Base-by-base conservation (phyloP, 2,329 filamentous ascomycete genomes). In the Epichloe typhina region DNA sequence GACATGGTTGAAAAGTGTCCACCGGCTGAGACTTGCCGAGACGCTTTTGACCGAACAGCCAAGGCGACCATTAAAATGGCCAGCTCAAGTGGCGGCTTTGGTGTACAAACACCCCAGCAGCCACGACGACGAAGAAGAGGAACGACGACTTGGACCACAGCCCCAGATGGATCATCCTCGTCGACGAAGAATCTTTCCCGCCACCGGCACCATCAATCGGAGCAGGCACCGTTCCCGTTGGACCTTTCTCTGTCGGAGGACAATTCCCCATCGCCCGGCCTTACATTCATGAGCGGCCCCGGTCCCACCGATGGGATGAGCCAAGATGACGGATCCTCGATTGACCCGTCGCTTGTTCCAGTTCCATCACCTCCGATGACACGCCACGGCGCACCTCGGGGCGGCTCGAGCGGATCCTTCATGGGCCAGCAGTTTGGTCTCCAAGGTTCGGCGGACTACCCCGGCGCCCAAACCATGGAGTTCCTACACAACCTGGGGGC, bases 31-130 rank as follows among this genome's bases (percentile, higher is more conserved):
- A 88, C 90, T 11, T 97, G 91, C 65, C 82, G 89, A 13, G 90
- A 97, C 64, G 90, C 93, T 1, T 96, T 97, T 63, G 88, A 95
- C 59, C 81, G 91, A 39, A 97, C 95, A 71, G 90, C 88, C 60
- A 95, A 93, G 69, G 90, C 90, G 9, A 97, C 91, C 0, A 86
- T 97, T 47, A 88, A 91, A 63, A 96, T 96, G 90, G 89, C 87
- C 58, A 84, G 90, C 64, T 87, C 85, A 2, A 91, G 84, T 1
- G 90, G 86, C 17, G 88, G 88, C 0, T 94, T 94, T 56, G 87
- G 86, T 11, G 53, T 59, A 53, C 55, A 64, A 50, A 50, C 61
- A 50, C 3, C 7, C 26, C 55, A 62, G 53, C 57, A 67, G 40
- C 49, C 62, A 19, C 56, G 57, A 40, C 56, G 62, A 47, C 52